Evolutionary conservation across 1,139 yeast genomes (phyloP).

Genomic region (Yamadazyma blattariae): DNA sequence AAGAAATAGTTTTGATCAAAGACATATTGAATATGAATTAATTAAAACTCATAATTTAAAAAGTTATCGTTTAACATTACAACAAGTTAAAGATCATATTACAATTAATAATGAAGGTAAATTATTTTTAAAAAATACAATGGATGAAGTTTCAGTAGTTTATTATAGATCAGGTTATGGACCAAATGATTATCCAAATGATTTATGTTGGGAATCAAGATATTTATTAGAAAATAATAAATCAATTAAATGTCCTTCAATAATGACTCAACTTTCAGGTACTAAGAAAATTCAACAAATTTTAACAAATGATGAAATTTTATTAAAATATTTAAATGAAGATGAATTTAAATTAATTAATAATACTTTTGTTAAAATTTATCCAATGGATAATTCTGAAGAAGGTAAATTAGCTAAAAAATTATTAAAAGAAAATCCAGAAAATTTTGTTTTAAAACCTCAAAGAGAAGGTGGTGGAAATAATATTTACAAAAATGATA

Average conservation of each 20-base stretch:
- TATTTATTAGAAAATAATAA: slow-evolving; percentile 63
- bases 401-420: slow-evolving; percentile 64
- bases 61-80: slow-evolving; percentile 65
- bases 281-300: slow-evolving; percentile 91
- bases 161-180: slow-evolving; percentile 89
- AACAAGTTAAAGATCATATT: slow-evolving; percentile 50
- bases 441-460: slow-evolving; percentile 81
- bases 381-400: slow-evolving; percentile 74
- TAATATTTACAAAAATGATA: slow-evolving; percentile 81
- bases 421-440: slow-evolving; percentile 67
- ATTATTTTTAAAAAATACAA: slow-evolving; percentile 50
- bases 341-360: slow-evolving; percentile 30
- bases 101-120: slow-evolving; percentile 35
- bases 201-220: slow-evolving; percentile 74
- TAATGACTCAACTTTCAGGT: slow-evolving; percentile 87
- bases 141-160: slow-evolving; percentile 79
- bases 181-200: slow-evolving; percentile 65
- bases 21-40: slow-evolving; percentile 73
- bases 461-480: slow-evolving; percentile 98
- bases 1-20: slow-evolving; percentile 87
- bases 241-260: slow-evolving; percentile 90
- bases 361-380: slow-evolving; percentile 77
- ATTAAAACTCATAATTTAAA: slow-evolving; percentile 54
- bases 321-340: slow-evolving; percentile 45
- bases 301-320: slow-evolving; percentile 52